Percentiles rank a stretch among this genome's conserved stretches.
Conservation (phyloP, 768 basidiomycete species). For the Candolleomyces eurysporus region DNA sequence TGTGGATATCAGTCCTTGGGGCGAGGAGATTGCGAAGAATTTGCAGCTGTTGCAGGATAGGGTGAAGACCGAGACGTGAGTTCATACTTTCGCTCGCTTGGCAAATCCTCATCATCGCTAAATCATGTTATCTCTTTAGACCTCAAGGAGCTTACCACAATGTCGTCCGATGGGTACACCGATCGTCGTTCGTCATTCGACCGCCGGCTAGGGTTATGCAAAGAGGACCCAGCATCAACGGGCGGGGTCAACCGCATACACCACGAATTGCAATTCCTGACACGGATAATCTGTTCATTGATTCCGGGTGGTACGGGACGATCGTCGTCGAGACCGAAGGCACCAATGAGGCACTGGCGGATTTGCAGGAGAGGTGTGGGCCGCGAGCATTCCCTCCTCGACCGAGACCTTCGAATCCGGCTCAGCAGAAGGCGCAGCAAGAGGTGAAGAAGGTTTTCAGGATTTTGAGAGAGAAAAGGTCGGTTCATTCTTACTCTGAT, state of each 20-base stretch:
- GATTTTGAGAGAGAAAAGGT: slow-evolving; percentile 77
- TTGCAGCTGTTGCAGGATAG: slow-evolving; percentile 77
- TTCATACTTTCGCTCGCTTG: slow-evolving; percentile 10
- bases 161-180: slow-evolving; percentile 83
- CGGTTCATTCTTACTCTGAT: slow-evolving; percentile 23
- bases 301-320: slow-evolving; percentile 80
- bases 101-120: not conserved
- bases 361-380: slow-evolving; percentile 73
- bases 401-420: slow-evolving; percentile 43
- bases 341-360: slow-evolving; percentile 80
- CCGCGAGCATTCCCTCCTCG: slow-evolving; percentile 65
- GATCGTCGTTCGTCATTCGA: slow-evolving; percentile 71
- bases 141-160: slow-evolving; percentile 78
- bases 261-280: slow-evolving; percentile 54
- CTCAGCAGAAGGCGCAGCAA: slow-evolving; percentile 15
- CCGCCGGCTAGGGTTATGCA: slow-evolving; percentile 37
- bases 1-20: slow-evolving; percentile 78
- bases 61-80: slow-evolving; percentile 78
- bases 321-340: slow-evolving; percentile 85
- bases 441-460: slow-evolving; percentile 50
- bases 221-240: slow-evolving; percentile 25
- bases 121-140: slow-evolving; percentile 32
- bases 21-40: slow-evolving; percentile 69
- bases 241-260: slow-evolving; percentile 19
- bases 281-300: slow-evolving; percentile 55